Base-by-base conservation (phyloP, 495 filamentous ascomycete species). In the Xylaria flabelliformis region DNA sequence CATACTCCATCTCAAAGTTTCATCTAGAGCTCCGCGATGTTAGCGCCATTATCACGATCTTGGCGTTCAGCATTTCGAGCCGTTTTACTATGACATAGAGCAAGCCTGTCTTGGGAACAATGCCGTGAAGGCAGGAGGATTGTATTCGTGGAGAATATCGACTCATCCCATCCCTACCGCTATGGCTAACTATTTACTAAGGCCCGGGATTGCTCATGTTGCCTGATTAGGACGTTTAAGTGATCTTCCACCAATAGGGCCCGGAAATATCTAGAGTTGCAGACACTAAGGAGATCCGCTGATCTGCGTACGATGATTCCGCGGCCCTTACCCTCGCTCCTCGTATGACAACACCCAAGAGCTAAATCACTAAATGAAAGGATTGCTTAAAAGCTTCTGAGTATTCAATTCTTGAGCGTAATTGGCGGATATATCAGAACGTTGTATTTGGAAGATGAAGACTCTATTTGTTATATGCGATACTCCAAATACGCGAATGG, bases 231-330 rank as follows among this genome's bases (percentile, higher is more conserved):
- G 51, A 41, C 51, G 67, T 36, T 62, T 24, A 24, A 56, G 24
- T n/a, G 55, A 62, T 69, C 29, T 46, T 69, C 67, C 67, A 69
- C 67, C 51, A 69, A 69, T 69, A 26, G 24, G 32, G 48, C 26
- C 26, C 17, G 15, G 36, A 50, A 13, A 26, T 51, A 4, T 6
- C 19, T 24, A n/a, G 24, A 53, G 9, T 15, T 13, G 21, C 9
- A 13, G 21, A 21, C 24, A 55, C 15, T 17, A 17, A 56, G 53
- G 53, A 56, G 53, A 56, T 56, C 53, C 26, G 53, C 53, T 32
- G 53, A 56, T 56, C 53, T 56, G n/a, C 51, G 24, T 56, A 12
- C 51, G 50, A 53, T 53, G 10, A 21, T 55, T 26, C 24, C 24
- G 15, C 39, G 10, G 46, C 51, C 51, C 51, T 51, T 21, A 10